phyloP scores from a whole-genome alignment of 495 filamentous ascomycete species.

The Aspergillus incahuasiensis region DNA sequence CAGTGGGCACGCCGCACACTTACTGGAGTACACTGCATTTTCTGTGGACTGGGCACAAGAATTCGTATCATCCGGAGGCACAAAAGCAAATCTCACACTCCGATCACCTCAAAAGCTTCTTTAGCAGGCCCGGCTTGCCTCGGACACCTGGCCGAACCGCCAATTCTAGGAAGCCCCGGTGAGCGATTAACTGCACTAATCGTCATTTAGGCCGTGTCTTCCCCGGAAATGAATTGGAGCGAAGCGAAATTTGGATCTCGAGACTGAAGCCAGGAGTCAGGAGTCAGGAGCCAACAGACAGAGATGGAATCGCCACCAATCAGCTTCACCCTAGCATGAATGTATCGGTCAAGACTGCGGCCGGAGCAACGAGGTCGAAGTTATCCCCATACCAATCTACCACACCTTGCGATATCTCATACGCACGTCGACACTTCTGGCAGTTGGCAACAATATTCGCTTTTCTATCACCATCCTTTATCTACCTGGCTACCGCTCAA shows the following conservation, averaged over 20 bases:
- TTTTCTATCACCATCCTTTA: neutral
- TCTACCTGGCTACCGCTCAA: neutral
- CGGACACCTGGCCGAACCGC: neutral
- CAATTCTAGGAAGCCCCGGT: neutral
- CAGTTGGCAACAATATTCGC: neutral
- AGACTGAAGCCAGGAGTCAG: neutral
- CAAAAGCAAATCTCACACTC: neutral
- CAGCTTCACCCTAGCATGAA: neutral
- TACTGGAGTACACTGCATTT: no score
- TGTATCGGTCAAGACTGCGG: neutral
- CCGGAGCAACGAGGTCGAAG: neutral
- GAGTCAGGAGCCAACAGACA: neutral
- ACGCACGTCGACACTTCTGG: constrained; percentile 7
- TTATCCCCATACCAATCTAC: neutral
- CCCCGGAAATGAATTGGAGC: neutral
- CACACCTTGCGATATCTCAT: neutral
- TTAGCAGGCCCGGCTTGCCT: neutral
- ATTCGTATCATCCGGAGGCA: no score
- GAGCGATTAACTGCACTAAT: neutral
- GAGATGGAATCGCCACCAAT: neutral
- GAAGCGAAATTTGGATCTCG: constrained; percentile 1
- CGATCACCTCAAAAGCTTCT: neutral
- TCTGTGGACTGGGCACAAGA: no score
- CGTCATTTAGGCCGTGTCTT: neutral
- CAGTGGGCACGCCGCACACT: no score